phyloP scores from a whole-genome alignment of 169 alveolate genomes.

The Eimeria maxima region DNA sequence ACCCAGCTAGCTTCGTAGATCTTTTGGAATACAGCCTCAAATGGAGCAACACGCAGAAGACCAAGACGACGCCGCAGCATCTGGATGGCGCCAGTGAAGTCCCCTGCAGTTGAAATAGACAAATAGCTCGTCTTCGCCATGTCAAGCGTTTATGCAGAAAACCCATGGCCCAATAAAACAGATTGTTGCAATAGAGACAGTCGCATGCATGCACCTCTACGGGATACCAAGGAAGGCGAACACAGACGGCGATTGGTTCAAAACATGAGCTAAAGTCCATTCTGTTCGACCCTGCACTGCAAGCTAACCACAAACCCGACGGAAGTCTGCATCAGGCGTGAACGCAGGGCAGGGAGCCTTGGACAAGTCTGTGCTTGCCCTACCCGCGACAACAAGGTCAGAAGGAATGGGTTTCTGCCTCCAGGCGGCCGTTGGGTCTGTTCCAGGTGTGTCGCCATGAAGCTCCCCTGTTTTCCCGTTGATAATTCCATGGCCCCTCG shows the following conservation, averaged over 20 bases:
- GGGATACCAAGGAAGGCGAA: background rate
- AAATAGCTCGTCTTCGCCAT: background rate
- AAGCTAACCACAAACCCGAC: background rate
- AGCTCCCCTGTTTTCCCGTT: slow-evolving; percentile 24
- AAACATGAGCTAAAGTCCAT: background rate
- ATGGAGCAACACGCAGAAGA: slow-evolving; percentile 82
- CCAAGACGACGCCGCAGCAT: slow-evolving; percentile 83
- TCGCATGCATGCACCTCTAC: background rate
- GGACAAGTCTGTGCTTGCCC: background rate
- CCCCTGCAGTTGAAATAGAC: slow-evolving; percentile 56
- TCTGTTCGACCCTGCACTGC: background rate
- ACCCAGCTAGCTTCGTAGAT: slow-evolving; percentile 72
- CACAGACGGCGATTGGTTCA: background rate
- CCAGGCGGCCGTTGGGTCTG: slow-evolving; percentile 58
- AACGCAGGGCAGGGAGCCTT: background rate
- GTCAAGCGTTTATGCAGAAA: background rate
- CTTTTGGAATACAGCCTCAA: slow-evolving; percentile 72
- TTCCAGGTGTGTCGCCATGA: slow-evolving; percentile 1
- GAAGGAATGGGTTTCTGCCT: slow-evolving; percentile 61
- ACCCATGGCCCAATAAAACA: background rate
- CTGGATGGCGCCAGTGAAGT: slow-evolving; percentile 79
- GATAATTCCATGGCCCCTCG: background rate
- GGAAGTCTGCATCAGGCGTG: background rate
- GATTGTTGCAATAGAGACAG: background rate
- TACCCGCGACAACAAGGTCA: slow-evolving; percentile 79